These are phyloP conservation scores for Rhododendron williamsianum DNA, from an alignment of 148 eudicot genomes.

Conservation along the genomic window DNA sequence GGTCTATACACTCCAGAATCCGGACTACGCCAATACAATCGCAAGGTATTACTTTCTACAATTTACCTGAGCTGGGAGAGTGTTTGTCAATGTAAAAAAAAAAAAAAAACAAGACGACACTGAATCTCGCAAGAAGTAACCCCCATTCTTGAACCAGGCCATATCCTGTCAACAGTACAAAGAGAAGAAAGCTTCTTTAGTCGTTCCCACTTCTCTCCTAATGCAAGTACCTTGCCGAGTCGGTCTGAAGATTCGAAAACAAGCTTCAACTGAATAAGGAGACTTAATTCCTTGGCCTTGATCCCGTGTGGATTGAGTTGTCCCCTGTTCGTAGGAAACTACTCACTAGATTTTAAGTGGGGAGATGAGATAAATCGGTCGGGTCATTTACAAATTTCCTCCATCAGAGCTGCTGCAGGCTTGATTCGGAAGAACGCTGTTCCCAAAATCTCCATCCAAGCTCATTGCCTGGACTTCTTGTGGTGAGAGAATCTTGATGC, in stretches of 20 bases:
- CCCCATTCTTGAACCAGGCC: not conserved
- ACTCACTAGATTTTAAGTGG: not conserved
- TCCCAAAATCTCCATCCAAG: constrained; percentile 86
- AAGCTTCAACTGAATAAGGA: not conserved
- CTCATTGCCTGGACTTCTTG: constrained; percentile 99
- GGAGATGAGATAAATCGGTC: not conserved
- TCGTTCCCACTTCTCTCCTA: constrained; percentile 3
- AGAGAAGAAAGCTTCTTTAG: not conserved
- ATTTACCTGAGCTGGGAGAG: not conserved
- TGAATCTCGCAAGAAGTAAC: constrained; percentile 2
- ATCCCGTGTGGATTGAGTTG: not conserved
- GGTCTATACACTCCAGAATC: constrained; percentile 13
- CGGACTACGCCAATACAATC: constrained; percentile 1
- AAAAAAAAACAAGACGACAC: not conserved
- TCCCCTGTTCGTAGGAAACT: not conserved
- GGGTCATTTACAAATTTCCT: constrained; percentile 46
- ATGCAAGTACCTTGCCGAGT: not conserved
- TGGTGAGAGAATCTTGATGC: constrained; percentile 89
- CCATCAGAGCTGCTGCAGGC: constrained; percentile 93
- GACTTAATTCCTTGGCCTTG: not conserved
- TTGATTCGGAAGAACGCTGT: constrained; percentile 61
- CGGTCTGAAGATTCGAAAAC: not conserved
- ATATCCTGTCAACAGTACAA: not conserved
- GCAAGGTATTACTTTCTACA: constrained; percentile 11
- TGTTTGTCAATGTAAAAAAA: not conserved